These are phyloP conservation scores for Fusarium verticillioides DNA, from an alignment of 2,329 filamentous ascomycete species.

Conservation along the genomic window DNA sequence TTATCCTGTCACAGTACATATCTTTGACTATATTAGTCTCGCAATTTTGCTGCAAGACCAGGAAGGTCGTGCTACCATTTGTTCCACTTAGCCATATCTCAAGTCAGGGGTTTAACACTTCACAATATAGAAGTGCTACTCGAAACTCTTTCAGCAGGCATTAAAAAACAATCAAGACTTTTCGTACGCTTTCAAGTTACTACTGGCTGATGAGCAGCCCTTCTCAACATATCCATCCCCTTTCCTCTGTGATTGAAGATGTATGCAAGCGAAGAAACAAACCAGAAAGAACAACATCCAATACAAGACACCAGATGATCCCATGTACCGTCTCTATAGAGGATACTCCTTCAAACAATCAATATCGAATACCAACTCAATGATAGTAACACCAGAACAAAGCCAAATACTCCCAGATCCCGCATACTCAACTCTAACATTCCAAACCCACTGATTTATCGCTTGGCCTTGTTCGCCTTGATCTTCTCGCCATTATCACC, in stretches of 20 bases:
- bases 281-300: not conserved
- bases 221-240: not conserved
- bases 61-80: not conserved
- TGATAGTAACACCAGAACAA: slow-evolving; percentile 16
- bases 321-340: slow-evolving; percentile 26
- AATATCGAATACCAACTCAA: not conserved
- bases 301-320: slow-evolving; percentile 8
- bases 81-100: not conserved
- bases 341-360: slow-evolving; percentile 2
- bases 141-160: not conserved
- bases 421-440: not conserved
- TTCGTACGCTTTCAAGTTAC: slow-evolving; percentile 29
- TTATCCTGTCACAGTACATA: not conserved
- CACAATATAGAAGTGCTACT: not conserved
- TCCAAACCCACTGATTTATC: slow-evolving; percentile 3
- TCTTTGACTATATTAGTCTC: not conserved
- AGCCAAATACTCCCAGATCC: not conserved
- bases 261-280: not conserved
- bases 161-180: slow-evolving; percentile 18
- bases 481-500: slow-evolving; percentile 46
- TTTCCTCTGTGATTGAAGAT: not conserved
- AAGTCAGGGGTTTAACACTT: not conserved
- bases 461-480: slow-evolving; percentile 46
- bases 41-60: not conserved
- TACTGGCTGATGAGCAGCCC: slow-evolving; percentile 3